Conservation (phyloP, 2,329 filamentous ascomycete species). For the Graphilbum sp. region DNA sequence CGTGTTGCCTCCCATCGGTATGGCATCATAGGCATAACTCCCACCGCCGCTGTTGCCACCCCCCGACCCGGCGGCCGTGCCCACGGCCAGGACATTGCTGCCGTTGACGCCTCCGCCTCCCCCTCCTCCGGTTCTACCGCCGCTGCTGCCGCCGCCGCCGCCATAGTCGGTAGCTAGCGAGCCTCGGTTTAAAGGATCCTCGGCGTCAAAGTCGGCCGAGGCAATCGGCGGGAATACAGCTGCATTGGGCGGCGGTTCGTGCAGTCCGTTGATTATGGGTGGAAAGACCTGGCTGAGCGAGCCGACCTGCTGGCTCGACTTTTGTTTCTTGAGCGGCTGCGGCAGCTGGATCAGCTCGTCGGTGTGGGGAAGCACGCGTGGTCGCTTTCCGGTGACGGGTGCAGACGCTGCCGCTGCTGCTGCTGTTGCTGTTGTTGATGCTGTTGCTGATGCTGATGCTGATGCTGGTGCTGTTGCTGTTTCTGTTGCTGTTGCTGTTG, state of each 20-base stretch:
- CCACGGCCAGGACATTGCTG: too few relatives aligned
- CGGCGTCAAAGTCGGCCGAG: constrained; percentile 36
- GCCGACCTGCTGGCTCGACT: constrained; percentile 33
- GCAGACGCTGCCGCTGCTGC: neutral
- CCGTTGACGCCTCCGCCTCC: too few relatives aligned
- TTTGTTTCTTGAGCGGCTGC: constrained; percentile 48
- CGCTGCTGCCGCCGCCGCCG: neutral
- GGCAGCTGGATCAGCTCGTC: constrained; percentile 49
- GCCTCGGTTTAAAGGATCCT: constrained; percentile 24
- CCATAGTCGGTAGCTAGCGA: constrained; percentile 24
- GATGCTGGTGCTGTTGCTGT: too few relatives aligned
- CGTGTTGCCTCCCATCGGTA: too few relatives aligned
- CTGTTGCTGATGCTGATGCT: too few relatives aligned
- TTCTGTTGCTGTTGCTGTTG: too few relatives aligned
- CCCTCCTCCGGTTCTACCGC: neutral
- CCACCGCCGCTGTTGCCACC: too few relatives aligned
- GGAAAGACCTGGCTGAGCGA: constrained; percentile 27
- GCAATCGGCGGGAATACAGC: constrained; percentile 48
- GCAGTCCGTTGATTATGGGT: constrained; percentile 48
- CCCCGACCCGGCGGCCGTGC: too few relatives aligned
- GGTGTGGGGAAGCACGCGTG: constrained; percentile 19
- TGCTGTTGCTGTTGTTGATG: too few relatives aligned
- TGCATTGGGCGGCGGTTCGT: constrained; percentile 38
- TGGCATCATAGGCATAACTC: too few relatives aligned
- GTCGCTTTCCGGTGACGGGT: constrained; percentile 6